A percentile compares a stretch with the other conserved stretches of the same genome.
Conservation (phyloP, 495 filamentous ascomycete genomes). For the Tuber magnatum region DNA sequence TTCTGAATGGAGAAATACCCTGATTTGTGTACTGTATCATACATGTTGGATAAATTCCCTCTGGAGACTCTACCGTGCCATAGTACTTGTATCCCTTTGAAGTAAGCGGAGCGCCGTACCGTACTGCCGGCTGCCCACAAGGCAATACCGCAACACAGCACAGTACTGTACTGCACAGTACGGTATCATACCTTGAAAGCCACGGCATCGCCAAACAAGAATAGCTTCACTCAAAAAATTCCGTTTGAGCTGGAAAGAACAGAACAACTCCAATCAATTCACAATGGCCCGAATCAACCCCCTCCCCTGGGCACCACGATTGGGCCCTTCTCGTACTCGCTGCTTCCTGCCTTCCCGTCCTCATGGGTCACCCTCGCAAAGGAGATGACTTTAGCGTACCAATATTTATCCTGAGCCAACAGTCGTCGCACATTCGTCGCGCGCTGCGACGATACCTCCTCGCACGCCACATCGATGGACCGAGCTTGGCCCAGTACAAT, state of each 20-base stretch:
- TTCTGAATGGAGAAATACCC: neutral
- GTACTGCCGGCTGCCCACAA: neutral
- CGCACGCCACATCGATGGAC: neutral
- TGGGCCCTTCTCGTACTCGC: neutral
- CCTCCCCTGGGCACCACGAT: neutral
- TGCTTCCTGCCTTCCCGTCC: neutral
- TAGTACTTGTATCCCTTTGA: neutral
- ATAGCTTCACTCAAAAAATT: neutral
- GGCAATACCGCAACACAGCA: neutral
- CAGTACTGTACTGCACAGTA: neutral
- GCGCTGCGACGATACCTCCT: neutral
- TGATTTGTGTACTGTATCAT: neutral
- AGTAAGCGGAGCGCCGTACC: too few species aligned
- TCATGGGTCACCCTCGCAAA: neutral
- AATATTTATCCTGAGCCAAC: slow-evolving; percentile 14
- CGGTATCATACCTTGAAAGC: neutral
- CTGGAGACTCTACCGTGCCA: neutral
- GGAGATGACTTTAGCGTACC: neutral
- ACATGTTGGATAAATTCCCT: neutral
- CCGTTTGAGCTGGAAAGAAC: neutral
- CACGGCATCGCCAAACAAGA: neutral
- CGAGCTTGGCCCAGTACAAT: neutral
- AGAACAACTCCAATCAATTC: neutral
- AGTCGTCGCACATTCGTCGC: slow-evolving; percentile 14
- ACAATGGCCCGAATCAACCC: neutral